Conservation (phyloP, 2,329 filamentous ascomycete genomes). For the Pseudogymnoascus sp. region DNA sequence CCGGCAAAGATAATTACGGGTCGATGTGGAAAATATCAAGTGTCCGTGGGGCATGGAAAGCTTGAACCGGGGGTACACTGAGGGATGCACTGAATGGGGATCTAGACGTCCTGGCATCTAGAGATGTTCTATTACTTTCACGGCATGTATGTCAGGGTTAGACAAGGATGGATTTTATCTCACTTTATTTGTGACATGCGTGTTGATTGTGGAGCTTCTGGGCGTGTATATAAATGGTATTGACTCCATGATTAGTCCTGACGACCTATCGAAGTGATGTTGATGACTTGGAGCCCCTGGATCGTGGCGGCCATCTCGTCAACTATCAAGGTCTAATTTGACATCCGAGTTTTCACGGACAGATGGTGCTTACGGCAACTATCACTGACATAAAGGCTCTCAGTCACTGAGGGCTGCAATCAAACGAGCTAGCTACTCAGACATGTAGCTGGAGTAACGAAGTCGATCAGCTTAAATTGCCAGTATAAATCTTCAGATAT, state of each 20-base stretch:
- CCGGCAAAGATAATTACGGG: neutral
- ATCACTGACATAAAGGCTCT: neutral
- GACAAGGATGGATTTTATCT: neutral
- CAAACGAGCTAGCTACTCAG: neutral
- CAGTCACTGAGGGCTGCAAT: neutral
- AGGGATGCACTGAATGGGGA: neutral
- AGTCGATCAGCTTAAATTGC: neutral
- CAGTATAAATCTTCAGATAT: neutral
- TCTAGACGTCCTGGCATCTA: slow-evolving; percentile 8
- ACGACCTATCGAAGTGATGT: neutral
- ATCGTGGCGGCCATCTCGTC: neutral
- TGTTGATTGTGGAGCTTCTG: neutral
- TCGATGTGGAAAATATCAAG: neutral
- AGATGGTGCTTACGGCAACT: neutral
- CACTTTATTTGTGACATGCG: neutral
- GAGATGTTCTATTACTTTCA: slow-evolving; percentile 7
- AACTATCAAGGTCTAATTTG: neutral
- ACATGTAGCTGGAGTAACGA: too few relatives aligned
- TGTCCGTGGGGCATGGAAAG: neutral
- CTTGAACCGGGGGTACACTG: neutral
- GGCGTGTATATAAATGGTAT: neutral
- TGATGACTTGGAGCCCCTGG: neutral
- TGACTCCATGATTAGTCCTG: neutral
- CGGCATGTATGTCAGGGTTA: neutral
- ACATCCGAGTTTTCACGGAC: too few relatives aligned